Evolutionary conservation across 495 filamentous ascomycete genomes (phyloP), one percentile per base, ranked within the genome.

Genomic region (Podospora tetraspora): DNA sequence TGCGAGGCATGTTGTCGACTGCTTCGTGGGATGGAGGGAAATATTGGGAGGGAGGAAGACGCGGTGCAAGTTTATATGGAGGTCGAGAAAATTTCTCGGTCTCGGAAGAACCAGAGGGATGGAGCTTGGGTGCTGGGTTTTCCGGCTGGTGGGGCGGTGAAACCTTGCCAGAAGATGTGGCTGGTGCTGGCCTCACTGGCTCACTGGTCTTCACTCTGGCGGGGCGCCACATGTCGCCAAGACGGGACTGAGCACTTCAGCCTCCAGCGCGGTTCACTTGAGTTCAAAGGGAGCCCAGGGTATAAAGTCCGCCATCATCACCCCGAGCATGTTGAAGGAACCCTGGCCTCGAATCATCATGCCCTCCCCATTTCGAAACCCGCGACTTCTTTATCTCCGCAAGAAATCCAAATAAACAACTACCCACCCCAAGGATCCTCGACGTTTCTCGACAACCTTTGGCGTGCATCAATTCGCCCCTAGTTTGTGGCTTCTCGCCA

Each of bases 61-160:
- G 21, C 16, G 7, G 16, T 30, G 37, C 3, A 3, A 57, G 43
- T n/a, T 52, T 64, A 64, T 64, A 64, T 22, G 22, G 43, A 56
- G 9, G 62, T 19, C 22, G 12, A 23, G 21, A 11, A 64, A 25
- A 56, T 57, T 64, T 64, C 23, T 64, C 62, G 62, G 62, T 57
- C 19, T 22, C 61, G 62, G 62, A 64, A 64, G 62, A 64, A 64
- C 62, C 1, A 64, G 23, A 9, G 24, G 21, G 30, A 62, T n/a
- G 25, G 30, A 62, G 30, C 21, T 22, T n/a, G 25, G 19, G 61
- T 21, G 24, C n/a, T 62, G 61, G 61, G 9, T 62, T 62, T 62
- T 62, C 19, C 3, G n/a, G 23, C 5, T 23, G 9, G 43, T 24
- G 37, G 43, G 22, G 62, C 25, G 37, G 34, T 27, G 23, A 24